phyloP scores from a whole-genome alignment of 2,329 filamentous ascomycete genomes.

The Lasiodiplodia citricola region DNA sequence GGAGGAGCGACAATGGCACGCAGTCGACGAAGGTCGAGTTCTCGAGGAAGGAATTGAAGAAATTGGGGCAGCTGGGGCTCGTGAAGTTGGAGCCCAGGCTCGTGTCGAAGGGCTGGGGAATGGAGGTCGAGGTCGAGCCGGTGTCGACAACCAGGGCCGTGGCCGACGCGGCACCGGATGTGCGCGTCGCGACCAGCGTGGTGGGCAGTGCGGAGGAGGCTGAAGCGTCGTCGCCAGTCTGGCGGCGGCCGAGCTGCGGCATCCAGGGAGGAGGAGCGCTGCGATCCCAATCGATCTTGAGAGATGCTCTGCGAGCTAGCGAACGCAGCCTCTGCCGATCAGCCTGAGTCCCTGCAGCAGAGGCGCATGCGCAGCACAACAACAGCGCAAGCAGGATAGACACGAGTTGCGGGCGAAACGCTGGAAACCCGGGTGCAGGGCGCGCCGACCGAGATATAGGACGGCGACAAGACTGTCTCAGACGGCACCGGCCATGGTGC shows the following conservation, averaged over 20 bases:
- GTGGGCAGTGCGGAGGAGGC: slow-evolving; percentile 19
- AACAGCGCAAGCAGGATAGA: slow-evolving; percentile 23
- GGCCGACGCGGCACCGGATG: slow-evolving; percentile 3
- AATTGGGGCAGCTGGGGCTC: slow-evolving; percentile 62
- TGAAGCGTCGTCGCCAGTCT: slow-evolving; percentile 16
- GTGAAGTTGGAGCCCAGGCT: slow-evolving; percentile 60
- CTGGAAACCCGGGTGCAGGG: background rate
- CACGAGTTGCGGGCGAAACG: background rate
- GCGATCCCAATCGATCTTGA: slow-evolving; percentile 24
- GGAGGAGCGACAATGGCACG: slow-evolving; percentile 81
- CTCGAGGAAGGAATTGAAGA: slow-evolving; percentile 71
- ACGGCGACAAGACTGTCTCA: slow-evolving; percentile 23
- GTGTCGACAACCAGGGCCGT: slow-evolving; percentile 27
- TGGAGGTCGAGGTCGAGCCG: slow-evolving; percentile 13
- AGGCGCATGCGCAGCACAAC: slow-evolving; percentile 20
- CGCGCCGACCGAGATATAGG: slow-evolving; percentile 6
- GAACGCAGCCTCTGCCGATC: slow-evolving; percentile 24
- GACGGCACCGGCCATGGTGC: slow-evolving; percentile 22
- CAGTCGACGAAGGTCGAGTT: slow-evolving; percentile 73
- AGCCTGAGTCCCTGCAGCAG: slow-evolving; percentile 24
- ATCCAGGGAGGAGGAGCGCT: slow-evolving; percentile 19
- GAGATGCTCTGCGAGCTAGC: slow-evolving; percentile 18
- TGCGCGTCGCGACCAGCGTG: slow-evolving; percentile 19
- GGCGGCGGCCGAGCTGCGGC: slow-evolving; percentile 22
- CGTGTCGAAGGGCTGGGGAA: slow-evolving; percentile 55